Percentiles rank a stretch among this genome's conserved stretches.
phyloP scores from a whole-genome alignment of 495 filamentous ascomycete genomes.

The Elasticomyces elasticus region DNA sequence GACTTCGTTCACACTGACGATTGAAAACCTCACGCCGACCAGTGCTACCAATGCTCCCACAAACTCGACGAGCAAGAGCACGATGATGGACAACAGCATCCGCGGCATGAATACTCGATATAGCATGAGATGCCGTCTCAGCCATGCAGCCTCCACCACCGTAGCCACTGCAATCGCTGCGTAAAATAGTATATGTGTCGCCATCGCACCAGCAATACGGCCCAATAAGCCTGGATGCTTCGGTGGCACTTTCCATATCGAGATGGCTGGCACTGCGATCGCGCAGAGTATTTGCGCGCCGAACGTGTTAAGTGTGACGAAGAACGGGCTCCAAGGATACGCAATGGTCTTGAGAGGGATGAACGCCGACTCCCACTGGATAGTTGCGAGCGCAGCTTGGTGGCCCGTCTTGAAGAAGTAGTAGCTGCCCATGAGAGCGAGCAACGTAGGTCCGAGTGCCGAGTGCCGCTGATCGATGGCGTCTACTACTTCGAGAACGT shows the following conservation, averaged over 20 bases:
- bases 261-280: slow-evolving; percentile 65
- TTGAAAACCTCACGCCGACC: slow-evolving; percentile 60
- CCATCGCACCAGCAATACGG: slow-evolving; percentile 56
- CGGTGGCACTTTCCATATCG: slow-evolving; percentile 70
- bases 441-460: slow-evolving; percentile 69
- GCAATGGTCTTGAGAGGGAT: slow-evolving; percentile 71
- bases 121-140: slow-evolving; percentile 89
- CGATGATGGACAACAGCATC: slow-evolving; percentile 72
- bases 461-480: slow-evolving; percentile 58
- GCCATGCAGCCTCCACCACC: slow-evolving; percentile 74
- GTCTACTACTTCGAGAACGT: slow-evolving; percentile 79
- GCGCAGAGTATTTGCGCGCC: slow-evolving; percentile 79
- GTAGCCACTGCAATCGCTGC: slow-evolving; percentile 72
- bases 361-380: slow-evolving; percentile 98
- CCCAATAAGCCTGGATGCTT: slow-evolving; percentile 52
- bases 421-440: slow-evolving; percentile 78
- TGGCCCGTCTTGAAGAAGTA: slow-evolving; percentile 98
- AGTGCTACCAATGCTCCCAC: slow-evolving; percentile 58
- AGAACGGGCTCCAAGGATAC: slow-evolving; percentile 81
- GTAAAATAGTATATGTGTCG: slow-evolving; percentile 67
- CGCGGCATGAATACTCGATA: slow-evolving; percentile 89
- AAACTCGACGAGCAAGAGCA: slow-evolving; percentile 66
- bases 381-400: slow-evolving; percentile 74
- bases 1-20: slow-evolving; percentile 67
- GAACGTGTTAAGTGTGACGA: slow-evolving; percentile 76